Evolutionary conservation across 805 yeast species (phyloP), one percentile per base, ranked within the genome.

Genomic region (Hanseniaspora meyeri): DNA sequence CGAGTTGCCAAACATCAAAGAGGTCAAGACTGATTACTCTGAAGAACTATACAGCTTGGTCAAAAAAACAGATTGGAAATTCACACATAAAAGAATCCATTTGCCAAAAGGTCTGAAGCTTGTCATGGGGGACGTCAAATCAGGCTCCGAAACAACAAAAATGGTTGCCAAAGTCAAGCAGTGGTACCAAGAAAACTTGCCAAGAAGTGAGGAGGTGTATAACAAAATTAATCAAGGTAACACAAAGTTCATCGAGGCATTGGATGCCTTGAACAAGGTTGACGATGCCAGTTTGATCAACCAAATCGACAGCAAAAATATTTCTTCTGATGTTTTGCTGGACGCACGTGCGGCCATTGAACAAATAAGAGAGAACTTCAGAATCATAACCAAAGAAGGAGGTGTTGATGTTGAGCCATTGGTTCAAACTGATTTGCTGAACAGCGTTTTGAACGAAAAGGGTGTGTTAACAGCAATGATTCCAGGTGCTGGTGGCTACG

Each of bases 401-500:
- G 85, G 84, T 0, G 97, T 95, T 0, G 88, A 85, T n/a, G 80
- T 93, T 51, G 97, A 93, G 68, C 98, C 98, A 0, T 68, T 65
- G 1, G 72, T 75, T 20, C 98, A 93, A 68, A 86, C 96, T 0
- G 59, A 62, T 1, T 72, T 93, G 6, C 70, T 93, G 8, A 80
- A 91, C 64, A 66, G 72, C 17, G 80, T 85, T 58, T 66, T 75
- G 43, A 61, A 68, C 9, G 65, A 87, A 20, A 72, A 72, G 0
- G 98, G 98, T 16, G 93, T 88, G 34, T 62, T 91, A 19, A 95
- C 96, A 0, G 97, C 96, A n/a, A 90, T 93, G 37, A 95, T 93
- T 3, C 98, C 98, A 0, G 98, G 98, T 1, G 98, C 98, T 0
- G 98, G 98, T 31, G 98, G 98, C 0, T 85, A 82, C 65, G 98